phyloP scores from a whole-genome alignment of 2,329 filamentous ascomycete species.

The Cordyceps militaris region DNA sequence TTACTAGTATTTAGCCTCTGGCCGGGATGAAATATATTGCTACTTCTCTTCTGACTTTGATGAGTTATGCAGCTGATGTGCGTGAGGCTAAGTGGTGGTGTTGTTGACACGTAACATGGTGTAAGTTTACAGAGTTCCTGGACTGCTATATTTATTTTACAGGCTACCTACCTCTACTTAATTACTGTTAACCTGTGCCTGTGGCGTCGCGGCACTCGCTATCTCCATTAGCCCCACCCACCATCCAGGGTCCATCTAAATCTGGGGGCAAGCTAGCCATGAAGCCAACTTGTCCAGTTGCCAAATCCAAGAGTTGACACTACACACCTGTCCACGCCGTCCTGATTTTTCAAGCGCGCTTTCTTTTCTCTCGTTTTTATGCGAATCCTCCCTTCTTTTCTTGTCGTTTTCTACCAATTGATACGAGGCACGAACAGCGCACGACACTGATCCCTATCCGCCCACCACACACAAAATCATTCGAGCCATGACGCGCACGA shows the following conservation, averaged over 20 bases:
- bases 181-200: too few relatives aligned
- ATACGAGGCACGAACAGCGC: background rate
- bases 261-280: conserved; percentile 1
- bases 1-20: conserved; percentile 12
- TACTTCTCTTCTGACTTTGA: background rate
- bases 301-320: background rate
- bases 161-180: too few relatives aligned
- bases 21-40: conserved; percentile 11
- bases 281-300: conserved; percentile 12
- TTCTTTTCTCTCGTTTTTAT: background rate
- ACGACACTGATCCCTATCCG: background rate
- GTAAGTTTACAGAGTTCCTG: too few relatives aligned
- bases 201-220: background rate
- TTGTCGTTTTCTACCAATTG: background rate
- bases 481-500: conserved; percentile 60
- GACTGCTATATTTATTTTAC: too few relatives aligned
- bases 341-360: background rate
- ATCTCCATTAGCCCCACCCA: conserved; percentile 1
- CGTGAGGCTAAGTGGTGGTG: background rate
- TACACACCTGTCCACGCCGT: background rate
- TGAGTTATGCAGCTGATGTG: background rate
- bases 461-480: background rate
- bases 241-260: conserved; percentile 7
- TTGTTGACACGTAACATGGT: too few relatives aligned
- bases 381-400: background rate